Percentiles rank a stretch among this genome's conserved stretches.
These are phyloP conservation scores for Blumeria hordei DNA, from an alignment of 2,329 filamentous ascomycete genomes.

Conservation along the genomic window DNA sequence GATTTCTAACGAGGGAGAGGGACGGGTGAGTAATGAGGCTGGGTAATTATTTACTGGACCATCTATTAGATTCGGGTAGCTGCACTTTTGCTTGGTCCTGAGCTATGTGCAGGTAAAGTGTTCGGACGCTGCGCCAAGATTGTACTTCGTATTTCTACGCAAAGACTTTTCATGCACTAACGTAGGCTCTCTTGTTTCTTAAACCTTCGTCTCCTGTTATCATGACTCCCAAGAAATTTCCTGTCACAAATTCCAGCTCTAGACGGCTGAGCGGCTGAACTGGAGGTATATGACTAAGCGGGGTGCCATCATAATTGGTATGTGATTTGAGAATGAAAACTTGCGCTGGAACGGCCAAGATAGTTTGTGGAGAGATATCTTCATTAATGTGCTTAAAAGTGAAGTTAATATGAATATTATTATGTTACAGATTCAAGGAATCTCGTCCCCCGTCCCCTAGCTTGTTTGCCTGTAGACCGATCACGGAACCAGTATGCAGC, in stretches of 20 bases:
- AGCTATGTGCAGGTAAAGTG: background rate
- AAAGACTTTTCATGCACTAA: background rate
- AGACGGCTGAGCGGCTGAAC: background rate
- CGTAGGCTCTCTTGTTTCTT: background rate
- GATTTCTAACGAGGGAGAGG: no score
- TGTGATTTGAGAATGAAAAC: no score
- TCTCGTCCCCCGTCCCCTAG: no score
- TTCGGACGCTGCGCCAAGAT: background rate
- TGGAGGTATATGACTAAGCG: background rate
- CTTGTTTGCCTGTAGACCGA: no score
- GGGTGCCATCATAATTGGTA: no score
- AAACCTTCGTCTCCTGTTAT: background rate
- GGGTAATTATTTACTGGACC: background rate
- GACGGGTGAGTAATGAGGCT: background rate
- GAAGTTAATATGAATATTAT: no score
- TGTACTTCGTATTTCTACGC: background rate
- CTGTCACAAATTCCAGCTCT: background rate
- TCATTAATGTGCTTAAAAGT: no score
- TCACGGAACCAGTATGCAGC: no score
- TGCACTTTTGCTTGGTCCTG: no score
- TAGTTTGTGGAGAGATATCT: no score
- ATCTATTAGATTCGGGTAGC: background rate
- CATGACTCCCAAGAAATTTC: background rate
- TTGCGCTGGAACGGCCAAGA: no score
- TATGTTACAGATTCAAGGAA: no score